Base-by-base conservation (phyloP, 2,329 filamentous ascomycete genomes). In the Ustilaginoidea virens region DNA sequence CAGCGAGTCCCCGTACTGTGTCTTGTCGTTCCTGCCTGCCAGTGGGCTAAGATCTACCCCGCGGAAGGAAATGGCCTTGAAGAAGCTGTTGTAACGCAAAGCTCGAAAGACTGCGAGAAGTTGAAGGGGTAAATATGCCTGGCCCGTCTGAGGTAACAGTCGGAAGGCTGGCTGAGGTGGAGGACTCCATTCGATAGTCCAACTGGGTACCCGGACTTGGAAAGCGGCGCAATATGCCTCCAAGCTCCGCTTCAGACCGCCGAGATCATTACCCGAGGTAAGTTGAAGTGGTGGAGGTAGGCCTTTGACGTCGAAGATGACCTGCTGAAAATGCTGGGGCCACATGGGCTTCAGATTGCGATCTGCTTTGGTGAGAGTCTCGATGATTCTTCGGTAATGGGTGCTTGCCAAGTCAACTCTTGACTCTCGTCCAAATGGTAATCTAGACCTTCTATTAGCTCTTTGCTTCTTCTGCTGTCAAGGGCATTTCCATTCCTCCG, bases 31-130 rank as follows among this genome's bases (percentile, higher is more conserved):
- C 27, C 45, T 52, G 21, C 47, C 47, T 17, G 43, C 43, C 9
- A 56, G 39, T 6, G 49, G 39, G 2, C 56, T 58, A 13, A 72
- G 50, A 36, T 69, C 61, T 10, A 71, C 55, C 29, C 63, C 56
- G 7, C 52, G 46, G 36, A 72, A 68, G 2, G 64, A 70, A n/a
- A 72, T 45, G 1, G 65, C 63, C 33, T 63, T 66, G 47, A 72
- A 71, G 39, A 64, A 71, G 36, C 66, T 67, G 30, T 72, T 72
- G 42, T 68, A 72, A 7, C 67, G 56, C 33, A 71, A 46, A 2
- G 67, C 64, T 4, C 66, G 59, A 38, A 71, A 58, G 1, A 70
- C 58, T 7, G 67, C 67, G n/a, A 72, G 46, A 3, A 72, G 50
- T 41, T 72, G 67, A 21, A 65, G 44, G 4, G 58, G 47, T 4